Percentiles rank a stretch among this genome's conserved stretches.
phyloP scores from a whole-genome alignment of 495 filamentous ascomycete genomes.

The Hypoxylon perforatum region DNA sequence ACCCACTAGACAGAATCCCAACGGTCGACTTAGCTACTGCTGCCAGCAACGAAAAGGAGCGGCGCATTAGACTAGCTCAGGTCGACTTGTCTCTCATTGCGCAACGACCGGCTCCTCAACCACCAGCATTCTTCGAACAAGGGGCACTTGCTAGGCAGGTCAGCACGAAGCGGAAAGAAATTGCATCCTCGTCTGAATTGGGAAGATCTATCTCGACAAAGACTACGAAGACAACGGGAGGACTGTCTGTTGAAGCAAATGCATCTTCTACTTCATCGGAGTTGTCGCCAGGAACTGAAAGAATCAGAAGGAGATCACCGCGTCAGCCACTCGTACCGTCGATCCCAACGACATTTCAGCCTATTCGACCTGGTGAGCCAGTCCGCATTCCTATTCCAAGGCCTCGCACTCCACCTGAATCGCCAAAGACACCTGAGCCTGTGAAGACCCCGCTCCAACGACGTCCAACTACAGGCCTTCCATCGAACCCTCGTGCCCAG shows the following conservation, averaged over 20 bases:
- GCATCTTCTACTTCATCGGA: constrained; percentile 53
- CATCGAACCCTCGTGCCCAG: constrained; percentile 60
- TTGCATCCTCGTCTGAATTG: constrained; percentile 34
- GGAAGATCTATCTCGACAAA: constrained; percentile 38
- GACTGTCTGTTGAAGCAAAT: constrained; percentile 45
- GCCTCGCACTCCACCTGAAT: constrained; percentile 33
- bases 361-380: constrained; percentile 42
- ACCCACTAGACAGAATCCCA: constrained; percentile 56
- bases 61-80: constrained; percentile 52
- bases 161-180: constrained; percentile 58
- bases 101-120: constrained; percentile 52
- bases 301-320: constrained; percentile 55
- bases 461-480: constrained; percentile 60
- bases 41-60: constrained; percentile 57
- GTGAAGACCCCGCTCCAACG: constrained; percentile 56
- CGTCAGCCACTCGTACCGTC: constrained; percentile 39
- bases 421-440: constrained; percentile 44
- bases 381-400: constrained; percentile 45
- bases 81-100: constrained; percentile 45
- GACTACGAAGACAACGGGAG: constrained; percentile 32
- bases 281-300: constrained; percentile 57
- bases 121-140: constrained; percentile 42
- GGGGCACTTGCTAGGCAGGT: constrained; percentile 47
- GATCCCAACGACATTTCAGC: constrained; percentile 35
- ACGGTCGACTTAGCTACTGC: constrained; percentile 61